Base-by-base conservation (phyloP, 139 green algal species). In the Coelastrella sp. region DNA sequence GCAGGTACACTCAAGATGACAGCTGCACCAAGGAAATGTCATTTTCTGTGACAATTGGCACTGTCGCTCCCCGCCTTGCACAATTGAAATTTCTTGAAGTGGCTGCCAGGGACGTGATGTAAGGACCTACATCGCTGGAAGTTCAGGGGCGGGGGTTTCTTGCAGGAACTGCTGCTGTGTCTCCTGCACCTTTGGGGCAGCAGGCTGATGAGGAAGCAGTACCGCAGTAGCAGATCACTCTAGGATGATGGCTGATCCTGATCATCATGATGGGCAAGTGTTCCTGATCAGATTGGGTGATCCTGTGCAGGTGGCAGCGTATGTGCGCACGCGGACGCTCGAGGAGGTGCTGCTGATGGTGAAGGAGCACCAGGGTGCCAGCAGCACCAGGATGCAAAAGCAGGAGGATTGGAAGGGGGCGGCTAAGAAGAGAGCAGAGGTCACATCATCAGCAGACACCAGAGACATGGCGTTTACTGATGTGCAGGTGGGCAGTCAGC, bases 321-420 rank as follows among this genome's bases (percentile, higher is more conserved):
- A 97, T 79, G 93, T 98, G 65, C 95, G 96, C 80, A 99, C 96
- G 0, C 94, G 96, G 12, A 97, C 95, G 0, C 87, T 97, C 68
- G 94, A 98, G 6, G 96, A 98, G 93, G 95, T 98, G 58, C 74
- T 98, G 84, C 93, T 97, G 75, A 98, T 98, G 96, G 96, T 97
- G 4, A 98, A 98, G 95, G 95, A 96, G 84, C 90, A 85, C 70
- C 91, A 96, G 90, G 93, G 93, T 27, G 93, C 93, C 58, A 91
- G 84, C 63, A 88, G 70, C 80, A 94, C 90, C 8, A 84, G 92
- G 73, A 92, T 94, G 90, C 79, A 89, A 56, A 75, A 65, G 35
- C 92, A 92, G 68, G 93, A 96, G 91, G 93, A 96, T 78, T 96
- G 93, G 92, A 94, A 93, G 82, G 90, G 92, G 15, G 92, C 92